These are phyloP conservation scores for Suillus lakei DNA, from an alignment of 768 basidiomycete species.

Conservation along the genomic window DNA sequence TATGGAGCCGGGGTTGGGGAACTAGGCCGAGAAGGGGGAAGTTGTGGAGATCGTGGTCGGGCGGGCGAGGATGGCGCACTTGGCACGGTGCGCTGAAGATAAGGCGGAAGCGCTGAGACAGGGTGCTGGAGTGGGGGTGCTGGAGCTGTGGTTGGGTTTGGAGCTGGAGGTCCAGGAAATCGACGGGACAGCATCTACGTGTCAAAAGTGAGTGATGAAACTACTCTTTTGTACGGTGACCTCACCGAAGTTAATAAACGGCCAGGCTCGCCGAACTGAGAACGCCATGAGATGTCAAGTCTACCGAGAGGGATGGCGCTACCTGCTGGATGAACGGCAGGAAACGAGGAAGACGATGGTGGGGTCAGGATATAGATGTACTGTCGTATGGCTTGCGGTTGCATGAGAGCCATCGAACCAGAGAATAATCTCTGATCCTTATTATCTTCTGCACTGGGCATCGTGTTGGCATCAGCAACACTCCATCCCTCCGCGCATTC, in stretches of 20 bases:
- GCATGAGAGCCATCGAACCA: slow-evolving; percentile 70
- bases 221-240: neutral
- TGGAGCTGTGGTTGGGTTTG: slow-evolving; percentile 20
- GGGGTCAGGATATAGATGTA: slow-evolving; percentile 85
- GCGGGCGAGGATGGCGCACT: slow-evolving; percentile 43
- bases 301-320: slow-evolving; percentile 80
- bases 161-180: slow-evolving; percentile 56
- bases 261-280: slow-evolving; percentile 84
- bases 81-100: slow-evolving; percentile 65
- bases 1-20: slow-evolving; percentile 57
- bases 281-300: slow-evolving; percentile 88
- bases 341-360: slow-evolving; percentile 44
- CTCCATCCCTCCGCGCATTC: slow-evolving; percentile 74
- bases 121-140: slow-evolving; percentile 43
- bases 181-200: slow-evolving; percentile 75
- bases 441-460: slow-evolving; percentile 27
- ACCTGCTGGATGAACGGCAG: slow-evolving; percentile 64
- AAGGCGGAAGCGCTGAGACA: slow-evolving; percentile 74
- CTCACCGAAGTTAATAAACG: slow-evolving; percentile 81
- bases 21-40: slow-evolving; percentile 53
- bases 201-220: neutral
- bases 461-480: slow-evolving; percentile 56
- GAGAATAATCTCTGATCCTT: slow-evolving; percentile 53
- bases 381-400: slow-evolving; percentile 85
- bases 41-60: slow-evolving; percentile 64